phyloP scores from a whole-genome alignment of 2,329 filamentous ascomycete species.

The Hymenoscyphus fraxineus region DNA sequence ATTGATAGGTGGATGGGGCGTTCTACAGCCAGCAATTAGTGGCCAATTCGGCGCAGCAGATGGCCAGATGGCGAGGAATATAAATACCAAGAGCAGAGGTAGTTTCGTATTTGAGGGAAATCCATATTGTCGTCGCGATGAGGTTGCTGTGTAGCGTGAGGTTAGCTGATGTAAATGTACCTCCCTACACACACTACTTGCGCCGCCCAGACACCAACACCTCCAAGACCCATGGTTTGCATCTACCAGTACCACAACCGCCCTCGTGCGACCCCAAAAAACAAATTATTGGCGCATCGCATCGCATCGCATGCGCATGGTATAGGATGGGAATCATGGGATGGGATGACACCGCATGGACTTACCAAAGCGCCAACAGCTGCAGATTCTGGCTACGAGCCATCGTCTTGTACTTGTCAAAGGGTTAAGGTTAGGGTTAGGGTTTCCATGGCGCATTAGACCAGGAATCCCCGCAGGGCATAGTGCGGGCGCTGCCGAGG shows the following conservation, averaged over 20 bases:
- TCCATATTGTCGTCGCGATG: slow-evolving; percentile 8
- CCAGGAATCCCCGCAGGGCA: neutral
- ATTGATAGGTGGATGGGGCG: slow-evolving; percentile 12
- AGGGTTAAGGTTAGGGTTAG: too few relatives aligned
- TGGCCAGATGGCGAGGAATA: neutral
- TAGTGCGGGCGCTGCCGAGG: too few relatives aligned
- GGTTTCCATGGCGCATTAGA: neutral
- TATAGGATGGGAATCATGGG: too few relatives aligned
- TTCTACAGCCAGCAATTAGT: slow-evolving; percentile 7
- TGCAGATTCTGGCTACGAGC: slow-evolving; percentile 3
- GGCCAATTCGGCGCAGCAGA: neutral
- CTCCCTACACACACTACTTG: neutral
- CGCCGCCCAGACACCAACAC: neutral
- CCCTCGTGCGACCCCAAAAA: neutral
- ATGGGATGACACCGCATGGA: neutral
- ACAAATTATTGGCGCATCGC: neutral
- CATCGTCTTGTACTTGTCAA: neutral
- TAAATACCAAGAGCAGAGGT: slow-evolving; percentile 8
- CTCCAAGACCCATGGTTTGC: too few relatives aligned
- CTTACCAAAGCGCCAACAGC: slow-evolving; percentile 7
- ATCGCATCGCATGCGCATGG: too few relatives aligned
- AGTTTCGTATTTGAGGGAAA: slow-evolving; percentile 7
- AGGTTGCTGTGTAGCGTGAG: slow-evolving; percentile 3
- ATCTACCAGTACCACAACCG: too few relatives aligned
- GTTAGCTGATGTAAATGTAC: neutral